Evolutionary conservation across 371 early-diverging fungal species (phyloP).

Genomic region (Nosema bombycis): DNA sequence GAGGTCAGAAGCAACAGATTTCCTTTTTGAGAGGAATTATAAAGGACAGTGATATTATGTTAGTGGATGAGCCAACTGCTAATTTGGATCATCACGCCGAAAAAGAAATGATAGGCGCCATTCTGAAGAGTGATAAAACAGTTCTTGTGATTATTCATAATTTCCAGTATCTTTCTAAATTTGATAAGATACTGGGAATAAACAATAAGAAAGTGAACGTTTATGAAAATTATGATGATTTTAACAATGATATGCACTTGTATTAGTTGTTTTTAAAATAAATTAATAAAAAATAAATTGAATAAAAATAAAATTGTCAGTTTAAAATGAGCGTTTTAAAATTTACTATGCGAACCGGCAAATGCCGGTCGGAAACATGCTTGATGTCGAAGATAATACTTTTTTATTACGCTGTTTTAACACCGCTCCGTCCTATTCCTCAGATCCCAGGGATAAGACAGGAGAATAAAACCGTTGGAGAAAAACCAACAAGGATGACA

Average conservation of each 20-base stretch:
- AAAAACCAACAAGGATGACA: too few relatives aligned
- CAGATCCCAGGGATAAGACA: too few relatives aligned
- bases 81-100: constrained; percentile 73
- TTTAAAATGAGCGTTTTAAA: too few relatives aligned
- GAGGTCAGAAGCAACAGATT: constrained; percentile 71
- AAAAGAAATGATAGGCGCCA: constrained; percentile 76
- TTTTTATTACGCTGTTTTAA: too few relatives aligned
- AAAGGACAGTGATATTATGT: constrained; percentile 66
- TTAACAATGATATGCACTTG: constrained; percentile 12
- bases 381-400: too few relatives aligned
- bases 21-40: constrained; percentile 68
- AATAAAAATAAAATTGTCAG: too few relatives aligned
- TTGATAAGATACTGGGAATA: constrained; percentile 65
- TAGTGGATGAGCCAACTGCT: constrained; percentile 68
- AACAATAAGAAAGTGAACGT: constrained; percentile 63
- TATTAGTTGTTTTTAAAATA: too few relatives aligned
- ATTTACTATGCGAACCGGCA: too few relatives aligned
- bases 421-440: too few relatives aligned
- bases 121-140: constrained; percentile 69
- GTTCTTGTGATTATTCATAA: constrained; percentile 84
- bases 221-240: constrained; percentile 37
- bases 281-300: too few relatives aligned
- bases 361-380: too few relatives aligned
- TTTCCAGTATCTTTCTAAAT: constrained; percentile 70
- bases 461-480: too few relatives aligned